These are phyloP conservation scores for Sporothrix mexicana DNA, from an alignment of 2,329 filamentous ascomycete genomes.

Conservation along the genomic window DNA sequence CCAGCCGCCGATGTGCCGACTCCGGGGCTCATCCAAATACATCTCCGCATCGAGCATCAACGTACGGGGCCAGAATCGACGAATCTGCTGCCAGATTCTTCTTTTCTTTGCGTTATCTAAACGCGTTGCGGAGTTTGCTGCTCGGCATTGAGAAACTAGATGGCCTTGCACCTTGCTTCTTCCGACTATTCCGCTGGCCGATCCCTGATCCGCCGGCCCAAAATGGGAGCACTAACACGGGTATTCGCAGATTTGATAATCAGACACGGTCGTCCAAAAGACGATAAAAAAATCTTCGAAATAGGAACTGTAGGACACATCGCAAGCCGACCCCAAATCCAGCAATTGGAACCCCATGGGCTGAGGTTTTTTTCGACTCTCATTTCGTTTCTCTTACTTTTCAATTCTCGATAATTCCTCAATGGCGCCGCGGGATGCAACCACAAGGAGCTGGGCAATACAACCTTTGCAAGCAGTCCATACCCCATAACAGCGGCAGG, in stretches of 20 bases:
- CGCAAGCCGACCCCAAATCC: neutral
- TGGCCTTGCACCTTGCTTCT: neutral
- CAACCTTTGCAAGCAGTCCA: neutral
- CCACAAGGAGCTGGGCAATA: neutral
- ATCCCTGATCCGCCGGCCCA: constrained; percentile 9
- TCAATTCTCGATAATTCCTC: neutral
- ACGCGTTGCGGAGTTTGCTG: neutral
- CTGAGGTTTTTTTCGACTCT: neutral
- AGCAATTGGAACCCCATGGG: neutral
- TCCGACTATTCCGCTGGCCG: constrained; percentile 20
- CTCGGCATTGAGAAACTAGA: neutral
- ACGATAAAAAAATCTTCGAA: neutral
- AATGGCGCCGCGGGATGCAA: neutral
- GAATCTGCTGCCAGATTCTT: neutral
- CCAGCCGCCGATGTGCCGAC: constrained; percentile 4
- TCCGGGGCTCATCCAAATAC: too few relatives aligned
- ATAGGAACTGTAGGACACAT: neutral
- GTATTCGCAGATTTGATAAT: neutral
- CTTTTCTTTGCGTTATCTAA: neutral
- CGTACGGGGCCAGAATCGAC: too few relatives aligned
- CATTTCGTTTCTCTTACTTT: neutral
- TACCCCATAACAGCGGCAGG: neutral
- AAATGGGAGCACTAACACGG: neutral
- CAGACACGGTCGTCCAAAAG: neutral
- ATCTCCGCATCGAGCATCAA: too few relatives aligned